Conservation (phyloP, 495 filamentous ascomycete genomes). For the Penicillium chermesinum region DNA sequence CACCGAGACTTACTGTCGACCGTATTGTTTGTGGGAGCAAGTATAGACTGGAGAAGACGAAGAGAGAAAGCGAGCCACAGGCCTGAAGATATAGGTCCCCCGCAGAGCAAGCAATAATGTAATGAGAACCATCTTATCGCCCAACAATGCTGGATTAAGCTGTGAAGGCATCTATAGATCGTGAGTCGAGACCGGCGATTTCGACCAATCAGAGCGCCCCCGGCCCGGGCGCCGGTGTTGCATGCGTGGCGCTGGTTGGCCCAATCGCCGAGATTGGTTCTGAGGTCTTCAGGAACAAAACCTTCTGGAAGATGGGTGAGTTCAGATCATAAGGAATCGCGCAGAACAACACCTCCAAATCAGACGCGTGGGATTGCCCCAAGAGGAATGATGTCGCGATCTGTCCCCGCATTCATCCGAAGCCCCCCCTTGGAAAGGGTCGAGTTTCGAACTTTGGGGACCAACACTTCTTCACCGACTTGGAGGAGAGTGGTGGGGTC, state of each 20-base stretch:
- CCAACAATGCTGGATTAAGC: slow-evolving; percentile 5
- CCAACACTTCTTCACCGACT: slow-evolving; percentile 1
- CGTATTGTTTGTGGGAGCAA: neutral
- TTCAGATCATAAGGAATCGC: neutral
- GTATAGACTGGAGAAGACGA: neutral
- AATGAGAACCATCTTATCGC: slow-evolving; percentile 23
- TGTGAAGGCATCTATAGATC: slow-evolving; percentile 20
- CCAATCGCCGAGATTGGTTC: slow-evolving; percentile 6
- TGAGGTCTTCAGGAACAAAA: slow-evolving; percentile 16
- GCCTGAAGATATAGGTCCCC: slow-evolving; percentile 6
- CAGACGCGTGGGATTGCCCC: slow-evolving; percentile 22
- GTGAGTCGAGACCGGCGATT: slow-evolving; percentile 15
- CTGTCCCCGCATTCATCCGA: slow-evolving; percentile 21
- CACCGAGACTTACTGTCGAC: slow-evolving; percentile 23
- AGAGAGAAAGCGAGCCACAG: neutral
- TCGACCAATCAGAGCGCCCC: slow-evolving; percentile 18
- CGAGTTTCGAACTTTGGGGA: neutral
- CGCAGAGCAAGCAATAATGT: slow-evolving; percentile 8
- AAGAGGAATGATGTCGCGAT: slow-evolving; percentile 15
- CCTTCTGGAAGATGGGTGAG: slow-evolving; percentile 19
- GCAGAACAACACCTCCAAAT: no score
- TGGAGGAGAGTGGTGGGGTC: slow-evolving; percentile 8
- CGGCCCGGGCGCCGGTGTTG: slow-evolving; percentile 26
- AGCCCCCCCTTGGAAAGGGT: neutral
- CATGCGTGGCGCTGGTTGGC: slow-evolving; percentile 16